phyloP scores from a whole-genome alignment of 208 protist species.

The Vickermania ingenoplastis region DNA sequence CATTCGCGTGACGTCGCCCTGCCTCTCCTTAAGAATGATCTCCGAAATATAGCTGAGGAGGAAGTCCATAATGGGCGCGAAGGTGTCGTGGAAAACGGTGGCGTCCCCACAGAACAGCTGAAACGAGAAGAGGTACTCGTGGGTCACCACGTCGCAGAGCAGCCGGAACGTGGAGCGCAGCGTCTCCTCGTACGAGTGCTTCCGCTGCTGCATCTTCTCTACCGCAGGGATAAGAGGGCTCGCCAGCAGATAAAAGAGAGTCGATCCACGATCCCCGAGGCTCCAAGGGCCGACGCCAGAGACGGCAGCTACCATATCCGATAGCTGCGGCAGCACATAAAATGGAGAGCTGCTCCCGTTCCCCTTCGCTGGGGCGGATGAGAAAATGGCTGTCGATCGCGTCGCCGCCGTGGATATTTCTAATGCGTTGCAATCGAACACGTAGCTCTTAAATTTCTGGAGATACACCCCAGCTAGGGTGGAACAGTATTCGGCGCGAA shows the following conservation, averaged over 20 bases:
- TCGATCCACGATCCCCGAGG: slow-evolving; percentile 42
- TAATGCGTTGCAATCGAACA: slow-evolving; percentile 62
- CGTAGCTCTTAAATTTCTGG: slow-evolving; percentile 58
- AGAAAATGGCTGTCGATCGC: not conserved
- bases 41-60: slow-evolving; percentile 76
- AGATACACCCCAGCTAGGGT: slow-evolving; percentile 71
- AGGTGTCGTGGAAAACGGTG: slow-evolving; percentile 68
- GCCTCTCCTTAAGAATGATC: slow-evolving; percentile 39
- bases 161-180: slow-evolving; percentile 64
- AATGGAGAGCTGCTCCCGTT: slow-evolving; percentile 9
- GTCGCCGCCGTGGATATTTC: slow-evolving; percentile 28
- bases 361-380: slow-evolving; percentile 4
- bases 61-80: slow-evolving; percentile 68
- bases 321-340: slow-evolving; percentile 35
- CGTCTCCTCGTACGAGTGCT: slow-evolving; percentile 77
- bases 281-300: slow-evolving; percentile 10
- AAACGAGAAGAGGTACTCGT: slow-evolving; percentile 86
- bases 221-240: slow-evolving; percentile 66
- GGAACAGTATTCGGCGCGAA: slow-evolving; percentile 56
- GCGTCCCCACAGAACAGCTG: slow-evolving; percentile 75
- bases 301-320: slow-evolving; percentile 13
- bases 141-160: slow-evolving; percentile 69
- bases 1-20: slow-evolving; percentile 21
- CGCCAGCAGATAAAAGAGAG: slow-evolving; percentile 36
- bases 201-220: slow-evolving; percentile 32